Percentiles rank a stretch among this genome's conserved stretches.
These are phyloP conservation scores for Geranium incanum DNA, from an alignment of 441 rosid species.

Conservation along the genomic window DNA sequence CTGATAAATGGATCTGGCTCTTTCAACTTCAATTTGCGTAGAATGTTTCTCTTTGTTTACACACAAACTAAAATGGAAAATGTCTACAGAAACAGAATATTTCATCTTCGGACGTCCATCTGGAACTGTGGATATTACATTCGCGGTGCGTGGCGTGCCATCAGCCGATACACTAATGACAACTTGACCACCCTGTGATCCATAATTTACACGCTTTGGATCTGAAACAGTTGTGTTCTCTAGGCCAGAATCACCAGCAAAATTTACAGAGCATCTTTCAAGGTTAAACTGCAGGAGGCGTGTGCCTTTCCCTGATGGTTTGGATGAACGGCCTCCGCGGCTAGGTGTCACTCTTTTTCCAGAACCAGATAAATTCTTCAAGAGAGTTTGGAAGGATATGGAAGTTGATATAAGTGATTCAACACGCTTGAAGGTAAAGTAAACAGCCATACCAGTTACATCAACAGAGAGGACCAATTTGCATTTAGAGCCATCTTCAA, in stretches of 20 bases:
- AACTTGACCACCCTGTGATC: slow-evolving; percentile 94
- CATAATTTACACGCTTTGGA: slow-evolving; percentile 97
- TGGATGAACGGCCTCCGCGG: slow-evolving; percentile 46
- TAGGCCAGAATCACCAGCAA: slow-evolving; percentile 61
- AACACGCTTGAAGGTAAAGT: slow-evolving; percentile 64
- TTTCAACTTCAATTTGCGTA: slow-evolving; percentile 84
- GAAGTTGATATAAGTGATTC: slow-evolving; percentile 71
- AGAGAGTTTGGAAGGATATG: slow-evolving; percentile 64
- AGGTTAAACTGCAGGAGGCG: slow-evolving; percentile 69
- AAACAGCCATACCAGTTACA: slow-evolving; percentile 81
- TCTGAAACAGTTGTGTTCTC: slow-evolving; percentile 65
- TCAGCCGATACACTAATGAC: slow-evolving; percentile 59
- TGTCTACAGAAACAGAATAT: slow-evolving; percentile 72
- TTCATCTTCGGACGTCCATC: slow-evolving; percentile 56
- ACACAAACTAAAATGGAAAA: slow-evolving; percentile 61
- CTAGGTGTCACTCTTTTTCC: slow-evolving; percentile 45
- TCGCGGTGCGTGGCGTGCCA: slow-evolving; percentile 78
- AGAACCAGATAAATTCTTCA: slow-evolving; percentile 56
- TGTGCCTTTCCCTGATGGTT: slow-evolving; percentile 78
- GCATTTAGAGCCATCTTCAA: slow-evolving; percentile 49
- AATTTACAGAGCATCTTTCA: slow-evolving; percentile 73
- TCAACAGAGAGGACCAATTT: slow-evolving; percentile 79
- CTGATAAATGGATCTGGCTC: slow-evolving; percentile 78
- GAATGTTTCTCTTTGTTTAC: slow-evolving; percentile 89
- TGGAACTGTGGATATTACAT: slow-evolving; percentile 47